A percentile compares a stretch with the other conserved stretches of the same genome.
phyloP scores from a whole-genome alignment of 345 rosid genomes.

The Brassica nigra region DNA sequence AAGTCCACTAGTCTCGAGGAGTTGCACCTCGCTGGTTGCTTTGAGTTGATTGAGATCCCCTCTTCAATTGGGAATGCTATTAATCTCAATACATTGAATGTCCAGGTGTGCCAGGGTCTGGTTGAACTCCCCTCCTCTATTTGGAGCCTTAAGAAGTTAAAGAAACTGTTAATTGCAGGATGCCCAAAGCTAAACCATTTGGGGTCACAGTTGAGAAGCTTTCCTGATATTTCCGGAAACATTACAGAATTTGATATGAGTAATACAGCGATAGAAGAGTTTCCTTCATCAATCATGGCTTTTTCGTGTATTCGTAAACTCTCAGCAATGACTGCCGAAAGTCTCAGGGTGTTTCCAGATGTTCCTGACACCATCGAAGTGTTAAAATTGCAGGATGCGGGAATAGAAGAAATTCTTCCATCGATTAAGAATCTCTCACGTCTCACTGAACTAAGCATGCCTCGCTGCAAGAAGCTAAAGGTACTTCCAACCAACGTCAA shows the following conservation, averaged over 20 bases:
- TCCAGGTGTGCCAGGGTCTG: background rate
- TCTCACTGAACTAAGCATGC: background rate
- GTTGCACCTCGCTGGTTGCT: background rate
- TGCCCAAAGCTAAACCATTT: background rate
- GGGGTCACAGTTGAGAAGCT: background rate
- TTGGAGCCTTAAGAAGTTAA: background rate
- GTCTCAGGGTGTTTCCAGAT: background rate
- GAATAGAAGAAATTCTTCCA: background rate
- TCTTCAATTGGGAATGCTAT: background rate
- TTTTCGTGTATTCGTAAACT: background rate
- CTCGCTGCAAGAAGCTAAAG: background rate
- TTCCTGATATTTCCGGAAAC: background rate
- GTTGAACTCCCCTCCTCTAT: background rate
- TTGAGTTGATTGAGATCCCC: background rate
- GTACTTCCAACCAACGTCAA: background rate
- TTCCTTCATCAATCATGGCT: background rate
- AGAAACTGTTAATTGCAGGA: background rate
- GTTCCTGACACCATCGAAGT: background rate
- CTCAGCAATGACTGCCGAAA: background rate
- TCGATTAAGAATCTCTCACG: background rate
- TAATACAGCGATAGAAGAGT: background rate
- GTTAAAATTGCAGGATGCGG: background rate
- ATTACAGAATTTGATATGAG: background rate
- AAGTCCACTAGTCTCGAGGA: background rate
- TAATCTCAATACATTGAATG: background rate